Evolutionary conservation across 768 basidiomycete genomes (phyloP).

Genomic region (Dioszegia hungarica): DNA sequence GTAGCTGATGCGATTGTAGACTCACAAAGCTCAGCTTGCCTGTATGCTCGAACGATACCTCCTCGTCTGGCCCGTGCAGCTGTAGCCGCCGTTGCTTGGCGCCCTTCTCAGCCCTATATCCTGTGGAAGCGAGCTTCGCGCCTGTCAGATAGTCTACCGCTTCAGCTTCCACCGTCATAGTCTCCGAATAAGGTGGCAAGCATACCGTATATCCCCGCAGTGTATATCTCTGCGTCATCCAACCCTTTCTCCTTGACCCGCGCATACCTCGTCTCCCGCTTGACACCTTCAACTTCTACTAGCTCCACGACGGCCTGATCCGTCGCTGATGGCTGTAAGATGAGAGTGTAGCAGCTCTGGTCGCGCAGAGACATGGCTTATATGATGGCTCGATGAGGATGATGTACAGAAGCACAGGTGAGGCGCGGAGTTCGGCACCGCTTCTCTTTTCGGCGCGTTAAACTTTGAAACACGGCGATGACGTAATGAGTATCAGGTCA

Average conservation of each 20-base stretch:
- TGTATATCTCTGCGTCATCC: constrained; percentile 28
- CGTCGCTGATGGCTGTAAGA: constrained; percentile 7
- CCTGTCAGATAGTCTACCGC: constrained; percentile 34
- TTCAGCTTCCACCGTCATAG: neutral
- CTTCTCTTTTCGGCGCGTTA: neutral
- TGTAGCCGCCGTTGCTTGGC: constrained; percentile 39
- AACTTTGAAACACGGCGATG: neutral
- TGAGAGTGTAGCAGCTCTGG: constrained; percentile 31
- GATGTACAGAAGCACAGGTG: neutral
- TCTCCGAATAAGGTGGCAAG: neutral
- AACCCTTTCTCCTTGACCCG: constrained; percentile 18
- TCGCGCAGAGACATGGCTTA: constrained; percentile 31
- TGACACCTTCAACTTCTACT: neutral
- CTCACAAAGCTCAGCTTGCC: constrained; percentile 36
- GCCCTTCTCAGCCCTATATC: constrained; percentile 25
- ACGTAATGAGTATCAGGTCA: too few species aligned
- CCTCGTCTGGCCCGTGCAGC: constrained; percentile 46
- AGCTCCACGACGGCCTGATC: constrained; percentile 23
- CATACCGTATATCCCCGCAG: constrained; percentile 34
- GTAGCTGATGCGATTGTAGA: too few species aligned
- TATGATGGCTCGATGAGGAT: neutral
- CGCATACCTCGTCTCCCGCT: constrained; percentile 19
- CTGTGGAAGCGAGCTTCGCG: constrained; percentile 35
- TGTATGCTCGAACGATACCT: constrained; percentile 38
- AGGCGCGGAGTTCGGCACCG: too few species aligned